Evolutionary conservation across 73 alveolate genomes (phyloP), one percentile per base, ranked within the genome.

Genomic region (Tetrahymena borealis): DNA sequence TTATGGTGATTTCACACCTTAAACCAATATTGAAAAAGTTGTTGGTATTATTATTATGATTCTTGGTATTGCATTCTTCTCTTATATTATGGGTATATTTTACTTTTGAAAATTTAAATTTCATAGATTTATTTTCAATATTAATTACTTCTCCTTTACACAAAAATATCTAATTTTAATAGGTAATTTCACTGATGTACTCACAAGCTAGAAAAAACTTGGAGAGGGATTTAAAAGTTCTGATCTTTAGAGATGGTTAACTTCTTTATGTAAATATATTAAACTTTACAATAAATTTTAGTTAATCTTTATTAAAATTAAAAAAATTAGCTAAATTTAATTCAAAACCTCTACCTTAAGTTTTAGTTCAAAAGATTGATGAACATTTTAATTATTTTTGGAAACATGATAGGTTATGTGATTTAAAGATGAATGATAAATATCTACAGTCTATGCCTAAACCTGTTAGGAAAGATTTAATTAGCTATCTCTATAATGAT

Each of bases 1-100:
- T 1, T 98, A 97, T 91, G 99, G 99, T 11, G 99, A 98, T 94
- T 95, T 91, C 91, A 95, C 96, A 91, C 98, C 99, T 11, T 94
- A 95, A 37, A 95, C 96, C 92, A 96, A 96, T 77, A 40, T 94
- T 12, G 99, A 98, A 91, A 96, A 97, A 91, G 95, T 98, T 9
- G 93, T 96, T 91, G 99, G 98, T 32, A 96, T 97, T 79, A 91
- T 97, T 3, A 96, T 98, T 78, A 98, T 98, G 99, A 94, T 98
- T 39, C 91, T 96, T 40, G 99, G 99, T 35, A 99, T 98, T 12
- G 99, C 99, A 28, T 96, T 98, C 96, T 98, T 98, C 96, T 98
- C 99, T 28, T 97, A 95, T 92, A 98, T 98, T 32, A 98, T 98
- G 99, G 96, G 98, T 0, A 95, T 90, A 40, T 98, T 97, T 92